Evolutionary conservation across 2,329 filamentous ascomycete genomes (phyloP), one percentile per base, ranked within the genome.

Genomic region (Podosphaera leucotricha): DNA sequence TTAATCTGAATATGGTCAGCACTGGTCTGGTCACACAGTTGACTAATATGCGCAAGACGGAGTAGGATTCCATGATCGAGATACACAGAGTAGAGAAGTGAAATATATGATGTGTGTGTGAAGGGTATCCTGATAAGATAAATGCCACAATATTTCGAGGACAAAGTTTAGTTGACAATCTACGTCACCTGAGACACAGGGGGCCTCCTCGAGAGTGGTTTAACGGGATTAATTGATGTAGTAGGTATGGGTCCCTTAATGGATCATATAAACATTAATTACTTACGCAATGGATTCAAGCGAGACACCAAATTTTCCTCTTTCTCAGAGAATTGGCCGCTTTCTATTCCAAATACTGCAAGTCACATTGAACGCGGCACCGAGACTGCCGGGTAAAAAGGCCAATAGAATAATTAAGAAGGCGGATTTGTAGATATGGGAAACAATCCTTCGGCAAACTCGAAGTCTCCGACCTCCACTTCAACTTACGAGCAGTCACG

Each of bases 391-490:
- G 38, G 20, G 15, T n/a, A 21, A 24, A n/a, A 24, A 24, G 22
- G 22, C 22, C 22, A 24, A 24, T n/a, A 24, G 8, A 22, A 22
- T 15, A 33, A n/a, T 11, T 11, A 7, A n/a, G 13, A 16, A 26
- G 22, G 15, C 26, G n/a, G 10, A 10, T 18, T 3, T 26, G n/a
- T 16, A 18, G 38, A 18, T 44, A 67, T 67, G 64, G 64, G 64
- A 38, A 66, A 67, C 49, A 63, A 58, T 54, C 62, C 62, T 46
- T 66, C 63, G 46, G 56, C 57, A 21, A 52, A 49, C 44, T 57
- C 59, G 47, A 62, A 61, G 53, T 52, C 59, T 46, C 52, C 57
- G 41, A 48, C 49, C 47, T 54, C 56, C 18, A 41, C 50, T 19
- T 54, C 59, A 36, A 46, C 53, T 45, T n/a, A 24, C 13, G 50